A percentile compares a stretch with the other conserved stretches of the same genome.
Conservation (phyloP, 1,139 yeast genomes). For the Debaryomyces subglobosus region DNA sequence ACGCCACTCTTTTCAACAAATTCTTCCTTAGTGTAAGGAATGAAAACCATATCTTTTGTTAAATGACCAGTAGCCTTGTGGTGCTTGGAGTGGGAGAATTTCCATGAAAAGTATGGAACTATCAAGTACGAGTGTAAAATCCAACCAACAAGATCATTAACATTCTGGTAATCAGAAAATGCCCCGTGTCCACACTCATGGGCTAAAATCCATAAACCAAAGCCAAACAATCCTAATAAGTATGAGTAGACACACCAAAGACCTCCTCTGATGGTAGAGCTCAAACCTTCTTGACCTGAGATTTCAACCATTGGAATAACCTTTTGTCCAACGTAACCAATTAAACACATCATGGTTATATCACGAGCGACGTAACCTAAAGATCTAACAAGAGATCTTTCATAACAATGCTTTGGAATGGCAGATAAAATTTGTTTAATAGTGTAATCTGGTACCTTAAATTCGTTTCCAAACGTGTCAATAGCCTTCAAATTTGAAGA, state of each 20-base stretch:
- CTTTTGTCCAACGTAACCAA: conserved; percentile 57
- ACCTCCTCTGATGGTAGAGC: conserved; percentile 32
- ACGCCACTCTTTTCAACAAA: conserved; percentile 46
- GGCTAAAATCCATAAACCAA: conserved; percentile 85
- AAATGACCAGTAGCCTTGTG: conserved; percentile 88
- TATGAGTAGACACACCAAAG: conserved; percentile 45
- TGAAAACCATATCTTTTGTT: conserved; percentile 80
- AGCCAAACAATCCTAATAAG: conserved; percentile 67
- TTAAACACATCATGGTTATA: conserved; percentile 49
- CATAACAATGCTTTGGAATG: conserved; percentile 76
- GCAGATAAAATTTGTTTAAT: conserved; percentile 73
- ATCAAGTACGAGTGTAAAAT: conserved; percentile 73
- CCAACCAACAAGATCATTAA: conserved; percentile 84
- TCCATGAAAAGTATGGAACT: conserved; percentile 89
- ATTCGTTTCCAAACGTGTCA: conserved; percentile 65
- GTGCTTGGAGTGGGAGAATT: conserved; percentile 79
- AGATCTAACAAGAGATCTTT: conserved; percentile 61
- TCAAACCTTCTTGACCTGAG: conserved; percentile 25
- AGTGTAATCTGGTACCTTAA: conserved; percentile 72
- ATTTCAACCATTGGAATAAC: conserved; percentile 44
- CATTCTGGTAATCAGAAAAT: conserved; percentile 67
- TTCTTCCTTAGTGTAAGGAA: conserved; percentile 67
- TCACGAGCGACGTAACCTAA: conserved; percentile 69
- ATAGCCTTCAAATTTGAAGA: conserved; percentile 42
- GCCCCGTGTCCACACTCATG: conserved; percentile 94